A percentile compares a stretch with the other conserved stretches of the same genome.
Evolutionary conservation across 2,329 filamentous ascomycete species (phyloP).

Genomic region (Verticillium zaregamsianum): DNA sequence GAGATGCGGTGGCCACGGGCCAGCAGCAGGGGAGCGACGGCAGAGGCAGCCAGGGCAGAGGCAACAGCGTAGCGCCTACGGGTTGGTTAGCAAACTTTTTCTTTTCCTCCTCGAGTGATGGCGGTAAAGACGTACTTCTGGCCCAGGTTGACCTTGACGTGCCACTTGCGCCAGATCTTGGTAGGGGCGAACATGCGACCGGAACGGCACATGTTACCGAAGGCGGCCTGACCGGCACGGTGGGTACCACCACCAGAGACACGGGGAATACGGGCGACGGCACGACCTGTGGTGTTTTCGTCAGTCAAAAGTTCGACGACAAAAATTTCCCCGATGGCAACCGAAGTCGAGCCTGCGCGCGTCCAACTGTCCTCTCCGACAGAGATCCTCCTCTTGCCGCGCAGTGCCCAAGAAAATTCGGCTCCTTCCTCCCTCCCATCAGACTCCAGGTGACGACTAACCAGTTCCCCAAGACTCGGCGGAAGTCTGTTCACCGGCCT

Average conservation of each 20-base stretch:
- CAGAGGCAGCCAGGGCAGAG: constrained; percentile 94
- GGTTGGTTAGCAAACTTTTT: constrained; percentile 4
- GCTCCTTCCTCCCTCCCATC: not conserved
- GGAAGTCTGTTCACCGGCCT: constrained; percentile 99
- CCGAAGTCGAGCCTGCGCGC: not conserved
- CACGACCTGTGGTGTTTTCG: constrained; percentile 64
- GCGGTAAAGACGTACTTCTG: constrained; percentile 68
- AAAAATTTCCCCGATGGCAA: not conserved
- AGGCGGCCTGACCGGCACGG: constrained; percentile 99
- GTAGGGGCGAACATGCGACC: constrained; percentile 99
- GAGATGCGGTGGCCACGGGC: constrained; percentile 96
- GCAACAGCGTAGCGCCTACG: constrained; percentile 90
- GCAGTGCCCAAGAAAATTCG: not conserved
- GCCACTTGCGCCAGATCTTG: constrained; percentile 99
- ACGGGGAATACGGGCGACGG: constrained; percentile 99
- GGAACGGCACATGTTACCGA: constrained; percentile 99
- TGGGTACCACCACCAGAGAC: constrained; percentile 99
- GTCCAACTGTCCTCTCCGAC: not conserved
- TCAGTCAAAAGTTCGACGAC: constrained; percentile 6
- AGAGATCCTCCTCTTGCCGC: not conserved
- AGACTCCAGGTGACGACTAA: constrained; percentile 45
- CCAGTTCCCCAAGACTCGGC: constrained; percentile 99
- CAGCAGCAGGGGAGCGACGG: constrained; percentile 88
- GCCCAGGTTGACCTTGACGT: constrained; percentile 99
- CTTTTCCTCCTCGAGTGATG: not conserved